These are phyloP conservation scores for Neofusicoccum parvum DNA, from an alignment of 2,329 filamentous ascomycete species.

Conservation along the genomic window DNA sequence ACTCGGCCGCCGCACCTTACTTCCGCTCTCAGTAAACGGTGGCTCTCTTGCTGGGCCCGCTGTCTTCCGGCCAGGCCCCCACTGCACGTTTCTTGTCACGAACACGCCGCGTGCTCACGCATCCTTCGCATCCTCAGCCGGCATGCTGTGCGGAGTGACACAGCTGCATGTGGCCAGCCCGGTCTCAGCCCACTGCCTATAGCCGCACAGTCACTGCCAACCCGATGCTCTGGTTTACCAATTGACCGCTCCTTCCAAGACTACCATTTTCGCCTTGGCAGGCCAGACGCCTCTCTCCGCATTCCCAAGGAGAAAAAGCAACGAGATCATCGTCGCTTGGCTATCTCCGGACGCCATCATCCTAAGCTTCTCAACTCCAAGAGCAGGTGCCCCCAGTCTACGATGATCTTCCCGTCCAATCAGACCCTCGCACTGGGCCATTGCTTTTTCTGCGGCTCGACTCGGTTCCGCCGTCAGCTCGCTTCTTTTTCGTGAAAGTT, in stretches of 20 bases:
- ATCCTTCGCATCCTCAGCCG: not conserved
- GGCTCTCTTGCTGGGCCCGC: not conserved
- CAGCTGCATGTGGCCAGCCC: not conserved
- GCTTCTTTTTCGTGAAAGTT: not conserved
- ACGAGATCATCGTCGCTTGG: conserved; percentile 2
- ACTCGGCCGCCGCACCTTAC: not conserved
- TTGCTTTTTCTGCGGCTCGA: not conserved
- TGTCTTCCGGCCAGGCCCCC: conserved; percentile 1
- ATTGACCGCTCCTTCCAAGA: not conserved
- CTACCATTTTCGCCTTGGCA: conserved; percentile 1
- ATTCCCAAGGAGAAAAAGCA: not conserved
- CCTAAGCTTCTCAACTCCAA: not conserved
- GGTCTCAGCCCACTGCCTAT: not conserved
- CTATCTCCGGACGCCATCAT: not conserved
- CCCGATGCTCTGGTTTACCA: not conserved
- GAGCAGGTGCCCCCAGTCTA: not conserved
- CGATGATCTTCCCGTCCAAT: not conserved
- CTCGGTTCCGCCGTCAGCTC: not conserved
- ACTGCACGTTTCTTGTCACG: no score
- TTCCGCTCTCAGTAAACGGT: not conserved
- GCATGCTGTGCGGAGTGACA: not conserved
- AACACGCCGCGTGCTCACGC: not conserved
- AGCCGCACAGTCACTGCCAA: not conserved
- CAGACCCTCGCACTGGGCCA: not conserved
- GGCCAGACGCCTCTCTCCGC: not conserved